phyloP scores from a whole-genome alignment of 1,284 basidiomycete genomes.

The Singerocomus inundabilis region DNA sequence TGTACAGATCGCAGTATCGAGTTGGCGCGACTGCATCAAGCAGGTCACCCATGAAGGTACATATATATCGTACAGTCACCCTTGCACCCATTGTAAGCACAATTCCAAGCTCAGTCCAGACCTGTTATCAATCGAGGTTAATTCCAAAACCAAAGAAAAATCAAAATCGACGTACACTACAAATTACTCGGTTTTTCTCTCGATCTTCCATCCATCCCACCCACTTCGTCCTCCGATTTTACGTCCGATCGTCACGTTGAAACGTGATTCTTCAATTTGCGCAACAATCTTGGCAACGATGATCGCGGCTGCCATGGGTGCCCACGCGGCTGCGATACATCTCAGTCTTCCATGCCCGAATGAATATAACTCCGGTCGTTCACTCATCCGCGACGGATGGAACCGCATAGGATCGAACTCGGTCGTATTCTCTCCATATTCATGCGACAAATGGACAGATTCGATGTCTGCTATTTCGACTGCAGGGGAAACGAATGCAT shows the following conservation, averaged over 20 bases:
- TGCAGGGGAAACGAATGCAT: background rate
- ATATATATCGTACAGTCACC: background rate
- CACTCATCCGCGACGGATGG: conserved; percentile 25
- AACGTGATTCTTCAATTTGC: conserved; percentile 27
- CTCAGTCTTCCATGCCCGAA: conserved; percentile 48
- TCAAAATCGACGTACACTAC: background rate
- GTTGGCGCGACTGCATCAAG: background rate
- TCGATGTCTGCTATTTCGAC: conserved; percentile 44
- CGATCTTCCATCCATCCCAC: conserved; percentile 28
- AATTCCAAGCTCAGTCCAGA: background rate
- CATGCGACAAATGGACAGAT: conserved; percentile 36
- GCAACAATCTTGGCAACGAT: conserved; percentile 43
- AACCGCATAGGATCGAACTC: conserved; percentile 46
- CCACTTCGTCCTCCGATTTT: conserved; percentile 28
- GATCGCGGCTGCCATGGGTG: conserved; percentile 49
- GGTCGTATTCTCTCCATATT: conserved; percentile 40
- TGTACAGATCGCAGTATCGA: background rate
- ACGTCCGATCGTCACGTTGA: conserved; percentile 21
- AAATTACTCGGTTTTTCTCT: background rate
- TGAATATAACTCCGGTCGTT: conserved; percentile 31
- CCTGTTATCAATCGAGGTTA: background rate
- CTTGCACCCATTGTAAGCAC: background rate
- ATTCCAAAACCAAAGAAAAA: no score
- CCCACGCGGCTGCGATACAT: conserved; percentile 51
- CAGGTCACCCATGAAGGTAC: background rate